Conservation (phyloP, 371 early-diverging fungal genomes). For the Mycotypha africana region DNA sequence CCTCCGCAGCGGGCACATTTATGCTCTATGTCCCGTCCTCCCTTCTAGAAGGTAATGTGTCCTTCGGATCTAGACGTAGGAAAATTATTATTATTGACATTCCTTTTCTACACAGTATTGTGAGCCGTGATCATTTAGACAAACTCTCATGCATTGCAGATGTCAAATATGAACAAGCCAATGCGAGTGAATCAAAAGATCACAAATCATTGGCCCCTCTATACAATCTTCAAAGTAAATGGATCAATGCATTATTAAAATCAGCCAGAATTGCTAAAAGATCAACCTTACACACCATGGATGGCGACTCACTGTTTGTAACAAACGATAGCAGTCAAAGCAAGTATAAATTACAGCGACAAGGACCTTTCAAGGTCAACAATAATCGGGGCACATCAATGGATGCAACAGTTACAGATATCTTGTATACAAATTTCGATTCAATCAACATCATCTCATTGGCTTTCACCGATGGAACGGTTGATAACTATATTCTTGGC, state of each 20-base stretch:
- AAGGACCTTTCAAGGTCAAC: slow-evolving; percentile 33
- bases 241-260: slow-evolving; percentile 24
- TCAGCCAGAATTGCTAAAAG: slow-evolving; percentile 14
- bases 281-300: slow-evolving; percentile 1
- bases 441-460: slow-evolving; percentile 21
- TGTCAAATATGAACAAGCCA: slow-evolving; percentile 21
- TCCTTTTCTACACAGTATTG: slow-evolving; percentile 13
- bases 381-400: background rate
- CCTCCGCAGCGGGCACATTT: slow-evolving; percentile 34
- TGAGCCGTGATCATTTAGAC: slow-evolving; percentile 32
- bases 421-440: slow-evolving; percentile 20
- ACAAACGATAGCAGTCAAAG: slow-evolving; percentile 8
- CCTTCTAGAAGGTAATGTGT: slow-evolving; percentile 29
- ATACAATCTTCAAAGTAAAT: slow-evolving; percentile 29
- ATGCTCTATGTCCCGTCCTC: slow-evolving; percentile 39
- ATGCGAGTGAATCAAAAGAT: background rate
- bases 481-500: slow-evolving; percentile 28
- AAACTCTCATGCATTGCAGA: slow-evolving; percentile 23
- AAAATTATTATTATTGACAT: background rate
- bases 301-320: slow-evolving; percentile 12
- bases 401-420: slow-evolving; percentile 18
- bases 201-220: slow-evolving; percentile 14
- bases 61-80: background rate
- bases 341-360: slow-evolving; percentile 20
- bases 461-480: slow-evolving; percentile 25